phyloP scores from a whole-genome alignment of 768 basidiomycete genomes.

The Pulveroboletus sp. region DNA sequence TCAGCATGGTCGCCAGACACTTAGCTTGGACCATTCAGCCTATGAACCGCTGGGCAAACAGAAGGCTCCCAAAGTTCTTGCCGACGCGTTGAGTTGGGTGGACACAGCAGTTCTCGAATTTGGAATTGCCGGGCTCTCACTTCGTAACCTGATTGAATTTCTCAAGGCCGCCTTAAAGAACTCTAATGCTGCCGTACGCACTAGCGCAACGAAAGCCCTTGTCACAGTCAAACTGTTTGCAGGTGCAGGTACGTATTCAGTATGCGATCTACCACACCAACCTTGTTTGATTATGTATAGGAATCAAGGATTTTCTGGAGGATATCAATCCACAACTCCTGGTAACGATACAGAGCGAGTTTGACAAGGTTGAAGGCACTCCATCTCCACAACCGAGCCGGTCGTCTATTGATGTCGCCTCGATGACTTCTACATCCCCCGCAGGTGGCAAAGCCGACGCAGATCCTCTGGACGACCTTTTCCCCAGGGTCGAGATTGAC shows the following conservation, averaged over 20 bases:
- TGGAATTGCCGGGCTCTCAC: conserved; percentile 81
- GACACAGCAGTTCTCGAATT: conserved; percentile 86
- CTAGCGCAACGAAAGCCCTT: conserved; percentile 88
- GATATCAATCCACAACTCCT: conserved; percentile 94
- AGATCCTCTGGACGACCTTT: conserved; percentile 90
- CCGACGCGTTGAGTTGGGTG: conserved; percentile 88
- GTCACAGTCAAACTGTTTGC: conserved; percentile 92
- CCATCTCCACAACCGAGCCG: conserved; percentile 76
- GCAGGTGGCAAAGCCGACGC: conserved; percentile 37
- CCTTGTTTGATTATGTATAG: conserved; percentile 39
- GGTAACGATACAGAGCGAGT: conserved; percentile 85
- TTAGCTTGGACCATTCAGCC: conserved; percentile 43
- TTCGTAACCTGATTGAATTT: conserved; percentile 87
- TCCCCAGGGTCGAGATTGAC: conserved; percentile 94
- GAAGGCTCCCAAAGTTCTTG: conserved; percentile 95
- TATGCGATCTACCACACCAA: neutral
- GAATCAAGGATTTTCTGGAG: conserved; percentile 88
- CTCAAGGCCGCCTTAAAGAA: conserved; percentile 84
- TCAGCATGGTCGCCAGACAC: conserved; percentile 9
- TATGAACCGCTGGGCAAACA: conserved; percentile 94
- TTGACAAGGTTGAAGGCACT: conserved; percentile 85
- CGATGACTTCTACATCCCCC: conserved; percentile 41
- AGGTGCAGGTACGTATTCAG: conserved; percentile 63
- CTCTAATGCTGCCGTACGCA: conserved; percentile 91
- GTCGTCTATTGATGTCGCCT: conserved; percentile 71